These are phyloP conservation scores for Lophiotrema nucula DNA, from an alignment of 495 filamentous ascomycete species.

Conservation along the genomic window DNA sequence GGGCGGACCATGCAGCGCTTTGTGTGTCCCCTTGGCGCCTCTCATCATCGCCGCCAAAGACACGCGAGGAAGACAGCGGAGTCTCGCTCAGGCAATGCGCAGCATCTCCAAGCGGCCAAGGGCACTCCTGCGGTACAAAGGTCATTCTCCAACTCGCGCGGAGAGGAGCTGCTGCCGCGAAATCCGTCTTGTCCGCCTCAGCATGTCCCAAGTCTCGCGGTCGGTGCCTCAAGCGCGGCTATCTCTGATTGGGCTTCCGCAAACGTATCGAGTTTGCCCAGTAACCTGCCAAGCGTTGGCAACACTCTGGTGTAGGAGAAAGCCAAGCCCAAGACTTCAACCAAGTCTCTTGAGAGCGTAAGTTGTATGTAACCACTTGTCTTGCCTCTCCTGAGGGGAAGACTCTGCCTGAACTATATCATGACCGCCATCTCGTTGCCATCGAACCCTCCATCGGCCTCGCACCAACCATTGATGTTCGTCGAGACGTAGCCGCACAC, in stretches of 20 bases:
- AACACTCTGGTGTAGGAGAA: constrained; percentile 8
- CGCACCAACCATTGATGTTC: constrained; percentile 13
- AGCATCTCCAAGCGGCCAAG: not conserved
- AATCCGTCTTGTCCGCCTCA: constrained; percentile 30
- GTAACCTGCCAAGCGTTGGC: constrained; percentile 11
- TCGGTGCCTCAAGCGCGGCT: not conserved
- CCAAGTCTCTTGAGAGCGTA: constrained; percentile 25
- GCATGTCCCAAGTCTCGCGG: constrained; percentile 1
- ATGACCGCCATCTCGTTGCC: constrained; percentile 25
- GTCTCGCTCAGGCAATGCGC: not conserved
- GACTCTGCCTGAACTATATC: constrained; percentile 24
- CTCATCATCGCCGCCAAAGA: not conserved
- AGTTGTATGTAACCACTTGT: constrained; percentile 24
- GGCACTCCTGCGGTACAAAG: too few relatives aligned
- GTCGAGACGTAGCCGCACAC: constrained; percentile 11
- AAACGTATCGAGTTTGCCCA: constrained; percentile 13
- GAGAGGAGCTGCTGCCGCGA: constrained; percentile 19
- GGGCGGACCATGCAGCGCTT: not conserved
- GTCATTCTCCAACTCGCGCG: too few relatives aligned
- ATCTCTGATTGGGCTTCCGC: constrained; percentile 4
- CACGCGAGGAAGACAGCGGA: too few relatives aligned
- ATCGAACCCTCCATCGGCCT: constrained; percentile 8
- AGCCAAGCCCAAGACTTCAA: constrained; percentile 19
- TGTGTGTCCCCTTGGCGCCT: not conserved
- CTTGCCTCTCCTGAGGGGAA: constrained; percentile 32